A percentile compares a stretch with the other conserved stretches of the same genome.
Evolutionary conservation across 176 grass and related monocot species (phyloP).

Genomic region (Saccharum spontaneum): DNA sequence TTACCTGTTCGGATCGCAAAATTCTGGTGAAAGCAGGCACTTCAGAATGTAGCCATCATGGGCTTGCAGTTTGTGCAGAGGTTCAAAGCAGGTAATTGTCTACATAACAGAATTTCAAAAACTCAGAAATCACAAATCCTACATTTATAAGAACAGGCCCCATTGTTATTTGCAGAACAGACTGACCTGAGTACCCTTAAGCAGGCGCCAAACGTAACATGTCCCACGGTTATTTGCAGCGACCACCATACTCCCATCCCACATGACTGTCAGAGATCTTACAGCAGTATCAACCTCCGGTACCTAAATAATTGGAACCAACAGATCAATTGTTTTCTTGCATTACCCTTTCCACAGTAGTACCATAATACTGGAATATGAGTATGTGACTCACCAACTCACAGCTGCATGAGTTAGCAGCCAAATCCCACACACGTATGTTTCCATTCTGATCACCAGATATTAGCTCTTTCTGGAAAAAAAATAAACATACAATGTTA

Average conservation of each 20-base stretch:
- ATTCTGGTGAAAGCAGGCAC: slow-evolving; percentile 91
- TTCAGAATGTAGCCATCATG: slow-evolving; percentile 76
- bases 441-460: slow-evolving; percentile 98
- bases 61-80: slow-evolving; percentile 75
- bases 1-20: slow-evolving; percentile 83
- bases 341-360: not conserved
- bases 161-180: not conserved
- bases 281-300: slow-evolving; percentile 96
- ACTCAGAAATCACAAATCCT: not conserved
- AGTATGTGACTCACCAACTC: slow-evolving; percentile 66
- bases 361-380: not conserved
- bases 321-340: slow-evolving; percentile 8
- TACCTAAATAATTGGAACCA: slow-evolving; percentile 49
- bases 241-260: slow-evolving; percentile 98
- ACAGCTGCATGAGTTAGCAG: slow-evolving; percentile 95
- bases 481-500: slow-evolving; percentile 1
- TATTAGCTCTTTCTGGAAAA: slow-evolving; percentile 86
- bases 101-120: not conserved
- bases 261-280: slow-evolving; percentile 86
- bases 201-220: slow-evolving; percentile 82
- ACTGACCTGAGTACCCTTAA: slow-evolving; percentile 25
- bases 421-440: slow-evolving; percentile 96
- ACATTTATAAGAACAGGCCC: not conserved
- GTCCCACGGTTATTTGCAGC: slow-evolving; percentile 93
- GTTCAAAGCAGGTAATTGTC: slow-evolving; percentile 26